Base-by-base conservation (phyloP, 306 rosid genomes). In the Ormosia semicastrata region DNA sequence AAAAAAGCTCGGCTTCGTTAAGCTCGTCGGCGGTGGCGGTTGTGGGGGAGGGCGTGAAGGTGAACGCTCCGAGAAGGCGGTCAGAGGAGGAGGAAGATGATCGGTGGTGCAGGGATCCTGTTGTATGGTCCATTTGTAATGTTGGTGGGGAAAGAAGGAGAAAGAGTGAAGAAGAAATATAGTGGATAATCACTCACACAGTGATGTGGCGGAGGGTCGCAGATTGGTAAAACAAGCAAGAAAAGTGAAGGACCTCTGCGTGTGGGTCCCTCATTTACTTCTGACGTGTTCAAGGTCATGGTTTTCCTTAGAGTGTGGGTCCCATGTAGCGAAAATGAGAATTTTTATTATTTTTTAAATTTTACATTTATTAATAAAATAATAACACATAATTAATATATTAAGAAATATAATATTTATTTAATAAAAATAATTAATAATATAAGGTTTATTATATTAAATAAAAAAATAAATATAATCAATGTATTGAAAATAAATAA, bases 1-100 rank as follows among this genome's bases (percentile, higher is more conserved):
- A 94, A 71, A 92, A 92, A 3, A 94, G 80, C 64, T 92, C 97
- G 8, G 93, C 93, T 67, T 94, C 97, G 85, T 82, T 77, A 56
- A 94, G 87, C 76, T 94, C 97, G 4, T 89, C 92, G 47, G 49
- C 69, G 18, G 70, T 72, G 86, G 74, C 0, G 3, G 33, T 0
- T 15, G 41, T 17, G 15, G 52, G 1, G 18, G 41, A 0, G 12
- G 91, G 66, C 3, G 86, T 78, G 66, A 79, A 53, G 29, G 88
- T 77, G 89, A 85, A 89, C 2, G 86, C 10, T 1, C 77, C 78
- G 66, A 92, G 91, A 10, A 89, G 59, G 5, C 89, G 91, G 57
- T 88, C 90, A n/a, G 97, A 82, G 46, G 54, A 24, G 24, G 95
- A 71, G 66, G 94, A 83, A 18, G 93, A 72, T 3, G 92, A 89